phyloP scores from a whole-genome alignment of 306 rosid genomes.

The Cucumis cinereus region DNA sequence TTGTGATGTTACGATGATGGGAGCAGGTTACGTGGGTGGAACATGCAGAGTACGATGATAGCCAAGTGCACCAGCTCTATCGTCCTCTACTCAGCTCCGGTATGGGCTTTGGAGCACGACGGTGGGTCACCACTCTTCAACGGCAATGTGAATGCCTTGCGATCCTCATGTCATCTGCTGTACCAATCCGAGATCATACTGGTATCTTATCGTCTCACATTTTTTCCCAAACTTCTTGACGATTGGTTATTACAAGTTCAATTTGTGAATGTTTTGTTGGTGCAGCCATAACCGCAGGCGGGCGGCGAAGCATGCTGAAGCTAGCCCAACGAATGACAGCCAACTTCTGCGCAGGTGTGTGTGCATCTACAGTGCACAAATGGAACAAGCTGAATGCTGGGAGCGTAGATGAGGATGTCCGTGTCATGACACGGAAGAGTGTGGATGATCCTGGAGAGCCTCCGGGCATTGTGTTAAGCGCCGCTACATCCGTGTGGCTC shows the following conservation, averaged over 20 bases:
- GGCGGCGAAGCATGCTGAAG: conserved; percentile 90
- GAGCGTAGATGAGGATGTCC: conserved; percentile 68
- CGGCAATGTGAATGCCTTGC: conserved; percentile 92
- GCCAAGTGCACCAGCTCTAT: conserved; percentile 68
- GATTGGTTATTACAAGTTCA: not conserved
- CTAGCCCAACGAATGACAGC: conserved; percentile 89
- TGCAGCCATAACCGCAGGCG: conserved; percentile 46
- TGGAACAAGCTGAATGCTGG: conserved; percentile 82
- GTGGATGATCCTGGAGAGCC: conserved; percentile 93
- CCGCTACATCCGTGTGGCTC: conserved; percentile 93
- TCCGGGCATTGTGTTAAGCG: conserved; percentile 86
- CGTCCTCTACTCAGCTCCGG: conserved; percentile 69
- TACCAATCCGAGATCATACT: conserved; percentile 52
- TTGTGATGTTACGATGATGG: not conserved
- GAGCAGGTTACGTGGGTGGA: conserved; percentile 96
- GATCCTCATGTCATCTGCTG: conserved; percentile 71
- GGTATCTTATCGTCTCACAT: conserved; percentile 16
- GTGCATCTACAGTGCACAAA: conserved; percentile 82
- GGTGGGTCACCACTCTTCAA: conserved; percentile 87
- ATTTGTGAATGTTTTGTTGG: not conserved
- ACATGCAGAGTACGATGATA: conserved; percentile 84
- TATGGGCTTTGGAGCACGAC: conserved; percentile 78
- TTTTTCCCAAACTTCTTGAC: not conserved
- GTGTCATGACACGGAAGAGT: conserved; percentile 92
- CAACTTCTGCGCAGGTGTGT: conserved; percentile 93